These are phyloP conservation scores for Picea glauca DNA, from an alignment of 75 land plant species.

Conservation along the genomic window DNA sequence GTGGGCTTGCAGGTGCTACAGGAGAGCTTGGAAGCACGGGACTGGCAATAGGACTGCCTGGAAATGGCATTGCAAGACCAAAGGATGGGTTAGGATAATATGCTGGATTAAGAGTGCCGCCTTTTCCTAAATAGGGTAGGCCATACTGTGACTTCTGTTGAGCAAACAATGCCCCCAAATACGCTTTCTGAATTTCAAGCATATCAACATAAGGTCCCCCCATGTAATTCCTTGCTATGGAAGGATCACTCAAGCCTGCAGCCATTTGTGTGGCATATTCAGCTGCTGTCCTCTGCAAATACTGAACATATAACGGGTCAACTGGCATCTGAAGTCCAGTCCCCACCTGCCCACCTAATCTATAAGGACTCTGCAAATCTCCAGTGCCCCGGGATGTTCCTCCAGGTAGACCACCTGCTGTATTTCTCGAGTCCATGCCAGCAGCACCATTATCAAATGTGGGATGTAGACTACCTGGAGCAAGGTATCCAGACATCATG, in stretches of 20 bases:
- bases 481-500: constrained; percentile 51
- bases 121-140: constrained; percentile 31
- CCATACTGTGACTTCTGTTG: constrained; percentile 68
- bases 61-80: constrained; percentile 52
- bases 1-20: constrained; percentile 37
- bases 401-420: constrained; percentile 39
- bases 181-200: constrained; percentile 58
- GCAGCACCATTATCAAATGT: constrained; percentile 41
- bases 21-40: constrained; percentile 58
- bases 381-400: constrained; percentile 26
- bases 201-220: constrained; percentile 49
- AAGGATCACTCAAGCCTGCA: constrained; percentile 36
- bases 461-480: constrained; percentile 43
- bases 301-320: constrained; percentile 58
- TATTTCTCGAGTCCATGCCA: constrained; percentile 38
- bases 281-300: constrained; percentile 40
- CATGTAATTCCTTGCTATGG: constrained; percentile 26
- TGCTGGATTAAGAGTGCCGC: constrained; percentile 36
- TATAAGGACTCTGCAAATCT: constrained; percentile 44
- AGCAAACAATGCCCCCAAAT: constrained; percentile 46
- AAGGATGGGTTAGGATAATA: constrained; percentile 48
- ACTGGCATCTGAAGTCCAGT: constrained; percentile 36
- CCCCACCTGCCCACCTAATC: constrained; percentile 30
- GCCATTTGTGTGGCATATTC: constrained; percentile 39
- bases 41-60: constrained; percentile 41